phyloP scores from a whole-genome alignment of 2,329 filamentous ascomycete genomes.

The Pseudocercospora eumusae region DNA sequence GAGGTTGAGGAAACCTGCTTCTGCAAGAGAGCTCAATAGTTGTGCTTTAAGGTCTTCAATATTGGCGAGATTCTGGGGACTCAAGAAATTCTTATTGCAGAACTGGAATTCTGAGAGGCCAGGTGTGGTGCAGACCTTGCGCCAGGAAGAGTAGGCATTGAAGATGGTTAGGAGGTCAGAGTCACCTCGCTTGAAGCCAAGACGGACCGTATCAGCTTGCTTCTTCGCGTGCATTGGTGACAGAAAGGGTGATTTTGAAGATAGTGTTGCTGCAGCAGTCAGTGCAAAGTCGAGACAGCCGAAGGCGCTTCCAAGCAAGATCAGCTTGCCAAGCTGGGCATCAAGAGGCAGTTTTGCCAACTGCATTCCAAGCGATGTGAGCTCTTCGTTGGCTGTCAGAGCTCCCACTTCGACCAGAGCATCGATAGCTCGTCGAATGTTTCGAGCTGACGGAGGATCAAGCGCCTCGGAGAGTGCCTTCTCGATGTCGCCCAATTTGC shows the following conservation, averaged over 20 bases:
- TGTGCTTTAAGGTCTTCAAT: slow-evolving; percentile 97
- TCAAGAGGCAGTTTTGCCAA: slow-evolving; percentile 87
- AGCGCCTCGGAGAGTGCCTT: slow-evolving; percentile 83
- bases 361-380: slow-evolving; percentile 84
- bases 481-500: slow-evolving; percentile 91
- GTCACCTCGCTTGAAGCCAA: slow-evolving; percentile 78
- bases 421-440: slow-evolving; percentile 89
- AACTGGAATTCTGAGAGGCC: slow-evolving; percentile 79
- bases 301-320: slow-evolving; percentile 82
- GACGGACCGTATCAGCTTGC: slow-evolving; percentile 77
- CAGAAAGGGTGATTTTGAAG: slow-evolving; percentile 91
- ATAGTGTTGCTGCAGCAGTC: slow-evolving; percentile 88
- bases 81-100: slow-evolving; percentile 92
- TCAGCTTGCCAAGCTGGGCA: slow-evolving; percentile 91
- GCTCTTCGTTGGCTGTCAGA: slow-evolving; percentile 74
- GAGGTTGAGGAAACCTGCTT: slow-evolving; percentile 78
- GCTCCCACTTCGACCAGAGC: slow-evolving; percentile 91
- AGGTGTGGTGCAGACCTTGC: slow-evolving; percentile 71
- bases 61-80: slow-evolving; percentile 80
- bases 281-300: slow-evolving; percentile 88
- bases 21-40: slow-evolving; percentile 78
- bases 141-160: slow-evolving; percentile 91
- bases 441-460: slow-evolving; percentile 86
- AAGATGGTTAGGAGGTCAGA: slow-evolving; percentile 92
- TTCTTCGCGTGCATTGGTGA: slow-evolving; percentile 80